Conservation (phyloP, 2,329 filamentous ascomycete genomes). For the Fusarium sp. region DNA sequence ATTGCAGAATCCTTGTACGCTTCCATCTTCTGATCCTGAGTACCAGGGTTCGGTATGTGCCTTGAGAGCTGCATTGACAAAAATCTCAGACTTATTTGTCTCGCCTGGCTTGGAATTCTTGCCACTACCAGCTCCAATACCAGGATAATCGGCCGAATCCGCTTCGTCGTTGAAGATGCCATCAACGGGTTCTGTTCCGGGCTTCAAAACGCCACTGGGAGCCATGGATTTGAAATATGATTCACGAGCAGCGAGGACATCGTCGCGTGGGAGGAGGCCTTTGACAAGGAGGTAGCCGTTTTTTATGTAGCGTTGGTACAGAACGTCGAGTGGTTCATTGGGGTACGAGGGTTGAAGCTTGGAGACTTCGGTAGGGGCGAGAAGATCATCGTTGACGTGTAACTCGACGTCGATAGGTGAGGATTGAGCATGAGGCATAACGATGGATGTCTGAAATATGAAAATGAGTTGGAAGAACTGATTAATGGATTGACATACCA, state of each 20-base stretch:
- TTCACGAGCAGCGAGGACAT: conserved; percentile 65
- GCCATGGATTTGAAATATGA: conserved; percentile 67
- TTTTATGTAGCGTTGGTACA: not conserved
- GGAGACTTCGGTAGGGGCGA: not conserved
- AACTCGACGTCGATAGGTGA: not conserved
- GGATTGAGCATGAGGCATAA: conserved; percentile 3
- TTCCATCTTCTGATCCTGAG: conserved; percentile 13
- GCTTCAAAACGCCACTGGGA: conserved; percentile 68
- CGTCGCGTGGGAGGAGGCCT: conserved; percentile 63
- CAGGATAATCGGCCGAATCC: conserved; percentile 41
- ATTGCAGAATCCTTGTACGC: conserved; percentile 59
- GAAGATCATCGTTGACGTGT: conserved; percentile 1
- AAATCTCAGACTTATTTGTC: conserved; percentile 41
- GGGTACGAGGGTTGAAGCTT: not conserved
- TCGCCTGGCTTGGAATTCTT: conserved; percentile 55
- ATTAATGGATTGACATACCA: no score
- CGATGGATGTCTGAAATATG: no score
- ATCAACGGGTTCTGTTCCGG: conserved; percentile 63
- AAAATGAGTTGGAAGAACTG: no score
- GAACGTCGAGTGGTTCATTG: not conserved
- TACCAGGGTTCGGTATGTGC: conserved; percentile 68
- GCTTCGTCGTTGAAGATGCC: conserved; percentile 61
- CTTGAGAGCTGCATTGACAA: conserved; percentile 60
- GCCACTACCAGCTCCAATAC: conserved; percentile 63
- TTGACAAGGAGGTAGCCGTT: conserved; percentile 70